Base-by-base conservation (phyloP, 805 yeast species). In the Kodamaea hsintzibuensis region DNA sequence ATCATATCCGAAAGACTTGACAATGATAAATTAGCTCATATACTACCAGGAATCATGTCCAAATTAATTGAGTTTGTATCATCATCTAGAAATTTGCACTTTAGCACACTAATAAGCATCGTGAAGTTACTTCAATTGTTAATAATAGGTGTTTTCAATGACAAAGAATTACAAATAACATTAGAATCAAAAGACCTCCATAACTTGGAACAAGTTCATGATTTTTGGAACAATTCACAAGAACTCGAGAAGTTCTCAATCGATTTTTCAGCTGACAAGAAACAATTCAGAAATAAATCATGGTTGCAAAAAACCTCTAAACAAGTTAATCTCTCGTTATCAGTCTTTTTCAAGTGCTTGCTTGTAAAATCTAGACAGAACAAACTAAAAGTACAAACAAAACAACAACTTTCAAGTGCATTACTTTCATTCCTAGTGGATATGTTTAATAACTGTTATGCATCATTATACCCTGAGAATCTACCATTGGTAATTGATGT, bases 41-140 rank as follows among this genome's bases (percentile, higher is more conserved):
- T 75, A 1, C 61, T 76, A n/a, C 80, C 80, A 0, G 80, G 80
- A 0, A 57, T 70, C 4, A 59, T 68, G 1, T 74, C 79, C 3
- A 60, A 67, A 45, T 52, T 73, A 14, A 63, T 73, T 3, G 66
- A 67, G 16, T 73, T 70, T 54, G 61, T 57, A 17, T 50, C 67
- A 0, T 27, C 46, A 3, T 53, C 68, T 0, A 62, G 59, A 27
- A 62, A 55, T 39, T 40, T 74, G 18, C 68, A 71, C 51, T 66
- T 56, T 17, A 54, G 61, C 1, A 51, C 68, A 1, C 46, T 70
- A 5, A 53, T 66, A 1, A 43, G 55, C 19, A 54, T 68, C 1
- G 49, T 73, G n/a, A 55, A 60, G n/a, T 12, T 68, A 0, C 52
- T 75, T 14, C 43, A 56, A 12, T 49, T 40, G 2, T 22, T 71